These are phyloP conservation scores for Hymenoscyphus fraxineus DNA, from an alignment of 2,329 filamentous ascomycete species.

Conservation along the genomic window DNA sequence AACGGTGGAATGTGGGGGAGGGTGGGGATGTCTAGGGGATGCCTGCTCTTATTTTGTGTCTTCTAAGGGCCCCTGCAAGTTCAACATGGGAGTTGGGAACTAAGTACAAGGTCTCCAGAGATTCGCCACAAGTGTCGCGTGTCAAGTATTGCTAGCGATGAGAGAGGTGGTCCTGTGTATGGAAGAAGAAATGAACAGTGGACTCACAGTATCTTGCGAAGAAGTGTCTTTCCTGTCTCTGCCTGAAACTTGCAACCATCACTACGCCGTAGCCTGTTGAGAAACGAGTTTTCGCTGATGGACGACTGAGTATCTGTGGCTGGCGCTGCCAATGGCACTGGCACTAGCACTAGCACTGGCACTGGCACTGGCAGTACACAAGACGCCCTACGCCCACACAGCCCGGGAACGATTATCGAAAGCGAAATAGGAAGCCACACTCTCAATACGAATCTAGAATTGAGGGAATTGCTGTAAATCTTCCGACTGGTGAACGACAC, in stretches of 20 bases:
- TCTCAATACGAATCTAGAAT: not conserved
- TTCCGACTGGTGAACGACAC: constrained; percentile 1
- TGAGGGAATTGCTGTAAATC: not conserved
- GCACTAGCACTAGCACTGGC: too few relatives aligned
- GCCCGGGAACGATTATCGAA: not conserved
- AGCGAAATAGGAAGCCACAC: not conserved
- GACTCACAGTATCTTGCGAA: too few relatives aligned
- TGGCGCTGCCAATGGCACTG: not conserved
- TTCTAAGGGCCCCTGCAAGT: not conserved
- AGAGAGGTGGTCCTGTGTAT: not conserved
- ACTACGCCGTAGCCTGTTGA: not conserved
- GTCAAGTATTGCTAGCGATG: not conserved
- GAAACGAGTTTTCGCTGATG: not conserved
- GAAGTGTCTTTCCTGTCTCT: not conserved
- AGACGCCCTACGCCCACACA: not conserved
- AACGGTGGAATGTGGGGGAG: not conserved
- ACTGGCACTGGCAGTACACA: not conserved
- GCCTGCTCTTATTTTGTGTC: not conserved
- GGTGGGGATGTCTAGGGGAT: not conserved
- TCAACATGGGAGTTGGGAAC: not conserved
- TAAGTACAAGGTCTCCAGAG: not conserved
- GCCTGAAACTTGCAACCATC: not conserved
- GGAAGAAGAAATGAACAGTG: not conserved
- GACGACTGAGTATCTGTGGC: not conserved
- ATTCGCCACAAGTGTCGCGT: not conserved